phyloP scores from a whole-genome alignment of 176 grass and related monocot species.

The Ananas comosus region DNA sequence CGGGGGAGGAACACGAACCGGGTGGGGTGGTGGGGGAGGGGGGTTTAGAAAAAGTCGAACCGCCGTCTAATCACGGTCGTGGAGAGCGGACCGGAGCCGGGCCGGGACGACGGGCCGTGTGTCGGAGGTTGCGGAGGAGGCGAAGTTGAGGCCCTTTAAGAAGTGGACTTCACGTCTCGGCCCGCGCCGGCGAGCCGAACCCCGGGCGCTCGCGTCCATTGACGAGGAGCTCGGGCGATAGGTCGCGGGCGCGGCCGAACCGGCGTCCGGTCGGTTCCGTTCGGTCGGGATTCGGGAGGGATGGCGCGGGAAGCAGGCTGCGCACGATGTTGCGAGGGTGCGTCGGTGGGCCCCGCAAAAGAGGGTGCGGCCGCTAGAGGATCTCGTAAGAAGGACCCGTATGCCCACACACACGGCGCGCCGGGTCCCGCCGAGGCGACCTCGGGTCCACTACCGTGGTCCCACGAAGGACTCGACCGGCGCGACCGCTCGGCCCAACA shows the following conservation, averaged over 20 bases:
- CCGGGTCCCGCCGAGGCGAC: conserved; percentile 66
- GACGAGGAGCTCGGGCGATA: conserved; percentile 58
- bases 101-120: conserved; percentile 53
- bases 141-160: conserved; percentile 79
- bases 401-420: conserved; percentile 80
- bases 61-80: conserved; percentile 9
- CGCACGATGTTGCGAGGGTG: conserved; percentile 80
- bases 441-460: conserved; percentile 85
- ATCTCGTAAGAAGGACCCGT: conserved; percentile 97
- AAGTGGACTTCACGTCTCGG: conserved; percentile 74
- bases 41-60: conserved; percentile 3
- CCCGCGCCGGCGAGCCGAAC: conserved; percentile 55
- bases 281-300: too few relatives aligned
- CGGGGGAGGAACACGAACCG: not conserved
- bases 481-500: conserved; percentile 73
- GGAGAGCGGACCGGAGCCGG: not conserved
- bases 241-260: conserved; percentile 41
- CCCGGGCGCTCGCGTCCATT: conserved; percentile 61
- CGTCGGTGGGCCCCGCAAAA: conserved; percentile 61
- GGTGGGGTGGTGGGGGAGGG: not conserved
- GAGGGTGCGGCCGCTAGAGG: conserved; percentile 62
- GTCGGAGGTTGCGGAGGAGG: conserved; percentile 61
- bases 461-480: conserved; percentile 77
- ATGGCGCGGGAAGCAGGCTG: too few relatives aligned
- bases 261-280: not conserved